A percentile compares a stretch with the other conserved stretches of the same genome.
Conservation (phyloP, 164 flowering plant genomes). For the Vitis rotundifolia region DNA sequence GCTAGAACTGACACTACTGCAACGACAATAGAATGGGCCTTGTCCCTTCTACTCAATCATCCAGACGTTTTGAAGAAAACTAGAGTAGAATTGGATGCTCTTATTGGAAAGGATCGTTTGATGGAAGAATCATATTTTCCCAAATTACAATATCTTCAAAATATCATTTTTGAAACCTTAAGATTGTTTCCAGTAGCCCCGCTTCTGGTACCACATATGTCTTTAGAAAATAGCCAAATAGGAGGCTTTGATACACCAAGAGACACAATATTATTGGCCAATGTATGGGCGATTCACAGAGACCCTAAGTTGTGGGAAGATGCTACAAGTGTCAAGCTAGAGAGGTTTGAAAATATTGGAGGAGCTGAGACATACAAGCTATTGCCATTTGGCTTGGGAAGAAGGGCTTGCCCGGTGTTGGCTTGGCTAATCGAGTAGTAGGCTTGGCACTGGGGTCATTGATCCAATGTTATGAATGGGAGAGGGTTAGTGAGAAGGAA, state of each 20-base stretch:
- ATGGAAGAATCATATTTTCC: no score
- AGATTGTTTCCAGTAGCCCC: constrained; percentile 10
- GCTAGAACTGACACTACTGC: not conserved
- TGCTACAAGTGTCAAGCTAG: constrained; percentile 7
- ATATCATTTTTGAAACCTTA: not conserved
- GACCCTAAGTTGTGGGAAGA: constrained; percentile 12
- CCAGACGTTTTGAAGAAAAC: no score
- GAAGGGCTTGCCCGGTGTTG: constrained; percentile 12
- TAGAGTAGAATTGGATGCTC: no score
- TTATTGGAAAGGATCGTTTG: no score
- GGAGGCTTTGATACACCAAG: constrained; percentile 8
- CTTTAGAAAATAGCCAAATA: not conserved
- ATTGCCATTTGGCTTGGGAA: constrained; percentile 11
- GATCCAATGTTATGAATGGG: not conserved
- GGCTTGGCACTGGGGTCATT: constrained; percentile 5
- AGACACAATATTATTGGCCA: constrained; percentile 7
- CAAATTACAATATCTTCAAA: not conserved
- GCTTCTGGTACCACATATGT: constrained; percentile 10
- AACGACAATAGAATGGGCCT: no score
- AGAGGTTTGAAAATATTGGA: constrained; percentile 4
- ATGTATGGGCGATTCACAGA: not conserved
- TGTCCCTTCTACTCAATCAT: no score
- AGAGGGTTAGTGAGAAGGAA: no score
- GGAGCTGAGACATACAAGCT: constrained; percentile 1
- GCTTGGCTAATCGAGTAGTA: not conserved